Evolutionary conservation across 352 stramenopile genomes (phyloP), one percentile per base, ranked within the genome.

Genomic region (Phytophthora megakarya): DNA sequence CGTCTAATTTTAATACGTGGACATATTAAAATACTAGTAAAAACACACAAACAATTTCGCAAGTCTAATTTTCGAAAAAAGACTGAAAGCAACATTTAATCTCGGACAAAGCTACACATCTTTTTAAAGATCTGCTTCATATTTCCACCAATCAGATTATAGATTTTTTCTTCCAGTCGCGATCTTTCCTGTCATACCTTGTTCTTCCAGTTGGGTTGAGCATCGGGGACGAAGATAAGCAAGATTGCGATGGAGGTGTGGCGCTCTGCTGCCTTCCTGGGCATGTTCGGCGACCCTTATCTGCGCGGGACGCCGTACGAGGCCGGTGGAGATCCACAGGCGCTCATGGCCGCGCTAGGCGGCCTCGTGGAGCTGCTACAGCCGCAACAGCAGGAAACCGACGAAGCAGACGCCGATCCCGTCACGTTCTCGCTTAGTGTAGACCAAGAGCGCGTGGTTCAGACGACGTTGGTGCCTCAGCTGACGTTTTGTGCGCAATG

Each of bases 241-340:
- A 43, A 55, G 37, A 49, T 45, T 18, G 30, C 42, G 18, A 78
- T 78, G 71, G 51, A 61, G 18, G 73, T 87, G 16, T 95, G 86
- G 86, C 74, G 82, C 44, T 79, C 78, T 46, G 72, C 81, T 25
- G 73, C 73, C 39, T 93, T 88, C 60, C 44, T 95, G 32, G 86
- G 84, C 49, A 58, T 92, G 53, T 93, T 93, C 51, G 86, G 84
- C 21, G 86, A 96, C 67, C 82, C 88, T 49, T 93, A 82, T 45
- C 71, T 95, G 45, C 84, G 80, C n/a, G 70, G 62, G 19, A 96
- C 88, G 57, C 77, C 86, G 26, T 90, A 89, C 61, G 84, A 95
- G 63, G 83, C 79, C 18, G 86, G 85, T 44, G 82, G 86, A 18
- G 78, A 89, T 46, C 75, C 80, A 21, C 77, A 92, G 51, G 81